Evolutionary conservation across 176 grass and related monocot species (phyloP), one percentile per base, ranked within the genome.

Genomic region (Musa itinerans): DNA sequence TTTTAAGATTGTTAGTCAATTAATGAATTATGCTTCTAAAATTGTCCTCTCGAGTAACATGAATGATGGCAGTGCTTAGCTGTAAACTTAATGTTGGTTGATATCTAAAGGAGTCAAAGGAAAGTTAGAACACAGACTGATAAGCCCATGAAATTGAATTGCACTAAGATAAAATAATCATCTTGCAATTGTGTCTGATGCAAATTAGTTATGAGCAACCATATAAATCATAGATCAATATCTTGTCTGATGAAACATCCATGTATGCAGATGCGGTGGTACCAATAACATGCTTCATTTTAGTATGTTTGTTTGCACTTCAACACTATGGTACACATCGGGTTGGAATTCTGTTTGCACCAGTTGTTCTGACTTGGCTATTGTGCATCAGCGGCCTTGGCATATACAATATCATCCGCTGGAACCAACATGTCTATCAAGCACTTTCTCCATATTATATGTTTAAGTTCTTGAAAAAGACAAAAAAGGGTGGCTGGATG

Each of bases 381-480:
- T 73, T 73, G 52, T 54, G 51, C 48, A 54, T 73, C 10, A 56
- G 71, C 27, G 71, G 21, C 0, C 71, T 73, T 73, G 71, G 71
- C 1, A 54, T 73, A 26, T 73, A 73, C 71, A 73, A 73, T 54
- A 27, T 73, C 17, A 8, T 53, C 24, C 71, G 55, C 10, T 73
- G 71, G 71, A 73, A 73, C 71, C 71, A 10, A 16, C 71, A 27
- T 54, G 71, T 73, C 22, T 73, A 73, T 73, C 19, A 73, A 73
- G 71, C 71, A 54, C 71, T 73, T 25, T 73, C 71, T 54, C 71
- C 71, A 27, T 73, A 73, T 73, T 73, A 73, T 52, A 73, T 73
- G 71, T 73, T 73, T 54, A 73, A 54, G 71, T 73, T 73, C 52
- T 54, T 73, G 71, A 54, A 73, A 15, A 73, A 73, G 71, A 73